Evolutionary conservation across 148 eudicot genomes (phyloP).

Genomic region (Selenicereus undatus): DNA sequence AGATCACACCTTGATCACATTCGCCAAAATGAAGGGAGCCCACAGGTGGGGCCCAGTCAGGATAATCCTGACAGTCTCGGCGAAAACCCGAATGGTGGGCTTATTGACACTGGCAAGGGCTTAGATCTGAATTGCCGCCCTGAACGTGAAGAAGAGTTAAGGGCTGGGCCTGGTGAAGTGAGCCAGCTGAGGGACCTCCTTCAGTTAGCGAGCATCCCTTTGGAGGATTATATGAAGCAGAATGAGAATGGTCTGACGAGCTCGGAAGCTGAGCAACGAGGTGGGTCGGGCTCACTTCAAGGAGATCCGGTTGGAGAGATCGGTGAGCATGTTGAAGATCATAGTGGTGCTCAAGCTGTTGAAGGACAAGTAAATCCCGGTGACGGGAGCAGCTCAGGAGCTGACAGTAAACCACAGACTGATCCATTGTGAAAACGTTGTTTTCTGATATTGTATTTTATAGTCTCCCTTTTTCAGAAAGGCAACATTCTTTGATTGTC

Average conservation of each 20-base stretch:
- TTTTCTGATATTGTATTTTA: background rate
- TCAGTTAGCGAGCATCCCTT: background rate
- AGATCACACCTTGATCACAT: background rate
- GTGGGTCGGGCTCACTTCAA: slow-evolving; percentile 36
- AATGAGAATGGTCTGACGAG: background rate
- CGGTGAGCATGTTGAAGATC: slow-evolving; percentile 29
- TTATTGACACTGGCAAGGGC: slow-evolving; percentile 27
- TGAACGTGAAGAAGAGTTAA: slow-evolving; percentile 25
- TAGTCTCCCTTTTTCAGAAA: background rate
- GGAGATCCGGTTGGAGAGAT: slow-evolving; percentile 30
- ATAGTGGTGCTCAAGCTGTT: slow-evolving; percentile 15
- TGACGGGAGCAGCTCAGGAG: slow-evolving; percentile 18
- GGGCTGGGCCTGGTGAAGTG: slow-evolving; percentile 19
- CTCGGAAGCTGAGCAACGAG: slow-evolving; percentile 37
- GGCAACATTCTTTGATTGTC: slow-evolving; percentile 16
- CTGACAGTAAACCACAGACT: slow-evolving; percentile 21
- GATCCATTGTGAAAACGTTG: slow-evolving; percentile 19
- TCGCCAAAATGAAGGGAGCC: slow-evolving; percentile 21
- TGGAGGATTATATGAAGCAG: background rate
- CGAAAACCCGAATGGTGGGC: background rate
- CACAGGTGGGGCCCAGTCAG: slow-evolving; percentile 4
- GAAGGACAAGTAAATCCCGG: slow-evolving; percentile 16
- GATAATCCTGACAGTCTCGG: background rate
- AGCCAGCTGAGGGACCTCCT: slow-evolving; percentile 44
- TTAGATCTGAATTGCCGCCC: slow-evolving; percentile 47